These are phyloP conservation scores for Senna siamea DNA, from an alignment of 306 rosid genomes.

Conservation along the genomic window DNA sequence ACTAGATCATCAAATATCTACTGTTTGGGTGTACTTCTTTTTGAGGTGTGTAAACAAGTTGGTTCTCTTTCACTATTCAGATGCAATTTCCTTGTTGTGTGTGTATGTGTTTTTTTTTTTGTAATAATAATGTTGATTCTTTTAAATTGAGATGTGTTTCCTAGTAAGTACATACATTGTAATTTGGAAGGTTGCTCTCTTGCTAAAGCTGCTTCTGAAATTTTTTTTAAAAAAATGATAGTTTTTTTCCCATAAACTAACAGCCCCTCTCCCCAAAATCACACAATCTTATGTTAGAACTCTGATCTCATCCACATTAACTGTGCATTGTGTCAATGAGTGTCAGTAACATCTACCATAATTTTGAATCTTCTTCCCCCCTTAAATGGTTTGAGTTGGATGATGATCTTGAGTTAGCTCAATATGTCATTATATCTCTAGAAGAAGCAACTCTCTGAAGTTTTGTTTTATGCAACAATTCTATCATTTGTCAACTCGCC, in stretches of 20 bases:
- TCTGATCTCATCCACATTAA: neutral
- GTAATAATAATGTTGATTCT: neutral
- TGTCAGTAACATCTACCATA: neutral
- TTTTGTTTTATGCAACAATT: neutral
- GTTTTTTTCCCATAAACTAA: neutral
- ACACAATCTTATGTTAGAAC: neutral
- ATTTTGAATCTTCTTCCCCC: neutral
- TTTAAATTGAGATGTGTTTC: slow-evolving; percentile 33
- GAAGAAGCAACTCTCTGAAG: neutral
- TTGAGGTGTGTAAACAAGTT: slow-evolving; percentile 71
- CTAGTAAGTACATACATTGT: neutral
- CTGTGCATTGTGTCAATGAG: neutral
- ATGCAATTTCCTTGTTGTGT: slow-evolving; percentile 31
- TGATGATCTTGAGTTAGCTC: neutral
- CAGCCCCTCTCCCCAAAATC: neutral
- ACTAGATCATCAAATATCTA: slow-evolving; percentile 77
- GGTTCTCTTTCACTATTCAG: slow-evolving; percentile 29
- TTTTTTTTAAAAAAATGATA: neutral
- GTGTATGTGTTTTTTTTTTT: neutral
- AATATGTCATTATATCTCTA: neutral
- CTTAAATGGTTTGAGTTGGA: neutral
- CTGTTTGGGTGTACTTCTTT: slow-evolving; percentile 84
- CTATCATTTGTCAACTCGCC: neutral
- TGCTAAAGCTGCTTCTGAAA: neutral
- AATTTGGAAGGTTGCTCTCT: slow-evolving; percentile 23